phyloP scores from a whole-genome alignment of 2,329 filamentous ascomycete genomes.

The Stagonosporopsis rhizophila region DNA sequence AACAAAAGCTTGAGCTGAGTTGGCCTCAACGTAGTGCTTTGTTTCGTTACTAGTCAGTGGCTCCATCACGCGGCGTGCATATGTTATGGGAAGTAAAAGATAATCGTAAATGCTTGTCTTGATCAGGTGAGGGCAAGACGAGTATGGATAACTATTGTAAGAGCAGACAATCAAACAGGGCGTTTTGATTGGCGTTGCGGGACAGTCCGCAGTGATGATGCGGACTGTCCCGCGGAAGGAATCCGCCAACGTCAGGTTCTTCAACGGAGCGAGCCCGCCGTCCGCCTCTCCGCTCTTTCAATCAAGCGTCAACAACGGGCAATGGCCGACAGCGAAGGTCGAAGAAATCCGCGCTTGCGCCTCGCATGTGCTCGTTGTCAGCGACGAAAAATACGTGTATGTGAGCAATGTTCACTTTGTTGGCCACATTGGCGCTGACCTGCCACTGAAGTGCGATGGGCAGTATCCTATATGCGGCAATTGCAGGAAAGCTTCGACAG shows the following conservation, averaged over 20 bases:
- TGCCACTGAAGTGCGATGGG: constrained; percentile 18
- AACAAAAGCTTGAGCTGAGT: background rate
- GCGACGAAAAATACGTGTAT: constrained; percentile 24
- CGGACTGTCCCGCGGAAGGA: background rate
- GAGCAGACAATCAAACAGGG: background rate
- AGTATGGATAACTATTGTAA: background rate
- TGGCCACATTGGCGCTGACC: background rate
- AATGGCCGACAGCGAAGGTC: background rate
- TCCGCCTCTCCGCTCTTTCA: background rate
- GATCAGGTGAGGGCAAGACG: background rate
- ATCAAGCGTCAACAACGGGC: background rate
- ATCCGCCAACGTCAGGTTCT: background rate
- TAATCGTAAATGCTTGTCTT: background rate
- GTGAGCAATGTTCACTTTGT: background rate
- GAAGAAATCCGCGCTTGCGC: constrained; percentile 18
- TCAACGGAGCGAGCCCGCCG: background rate
- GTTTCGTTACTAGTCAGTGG: background rate
- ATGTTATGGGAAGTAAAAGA: background rate
- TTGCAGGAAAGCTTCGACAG: constrained; percentile 18
- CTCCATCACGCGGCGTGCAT: background rate
- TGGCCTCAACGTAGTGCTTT: background rate
- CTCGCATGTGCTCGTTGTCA: constrained; percentile 24
- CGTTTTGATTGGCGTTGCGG: background rate
- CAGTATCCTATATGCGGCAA: constrained; percentile 20
- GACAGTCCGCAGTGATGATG: background rate